Conservation (phyloP, 1,139 yeast species). For the Geotrichum fermentans region DNA sequence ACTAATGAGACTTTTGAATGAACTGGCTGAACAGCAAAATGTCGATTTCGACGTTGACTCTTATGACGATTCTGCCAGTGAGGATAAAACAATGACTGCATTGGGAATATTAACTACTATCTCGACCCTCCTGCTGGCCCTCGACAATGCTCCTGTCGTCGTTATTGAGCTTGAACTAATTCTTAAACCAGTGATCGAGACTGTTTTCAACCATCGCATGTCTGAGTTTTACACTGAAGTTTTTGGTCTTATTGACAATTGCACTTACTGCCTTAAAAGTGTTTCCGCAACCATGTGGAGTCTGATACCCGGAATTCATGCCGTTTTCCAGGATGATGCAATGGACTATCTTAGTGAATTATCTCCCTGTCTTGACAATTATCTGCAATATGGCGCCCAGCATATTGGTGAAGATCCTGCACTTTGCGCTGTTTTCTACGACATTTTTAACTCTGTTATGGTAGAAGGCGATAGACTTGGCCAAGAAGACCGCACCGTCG, state of each 20-base stretch:
- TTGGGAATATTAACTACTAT: conserved; percentile 81
- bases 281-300: conserved; percentile 78
- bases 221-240: conserved; percentile 81
- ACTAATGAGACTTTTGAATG: conserved; percentile 66
- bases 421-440: conserved; percentile 28
- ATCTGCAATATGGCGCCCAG: conserved; percentile 63
- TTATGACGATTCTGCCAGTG: conserved; percentile 45
- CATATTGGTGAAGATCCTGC: conserved; percentile 41
- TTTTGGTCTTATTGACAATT: conserved; percentile 79
- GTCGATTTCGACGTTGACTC: conserved; percentile 30
- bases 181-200: conserved; percentile 66
- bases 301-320: conserved; percentile 52
- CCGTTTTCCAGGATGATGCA: conserved; percentile 47
- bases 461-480: conserved; percentile 43
- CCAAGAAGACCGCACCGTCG: conserved; percentile 47
- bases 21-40: conserved; percentile 48
- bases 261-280: conserved; percentile 65
- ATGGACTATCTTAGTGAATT: conserved; percentile 73
- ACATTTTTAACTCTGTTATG: conserved; percentile 38
- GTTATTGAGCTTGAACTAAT: conserved; percentile 65
- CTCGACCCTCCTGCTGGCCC: conserved; percentile 75
- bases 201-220: conserved; percentile 56
- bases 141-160: conserved; percentile 73
- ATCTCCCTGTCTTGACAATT: conserved; percentile 69
- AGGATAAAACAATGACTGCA: conserved; percentile 84